A percentile compares a stretch with the other conserved stretches of the same genome.
These are phyloP conservation scores for Cardiosporidium cionae DNA, from an alignment of 169 alveolate genomes.

Conservation along the genomic window DNA sequence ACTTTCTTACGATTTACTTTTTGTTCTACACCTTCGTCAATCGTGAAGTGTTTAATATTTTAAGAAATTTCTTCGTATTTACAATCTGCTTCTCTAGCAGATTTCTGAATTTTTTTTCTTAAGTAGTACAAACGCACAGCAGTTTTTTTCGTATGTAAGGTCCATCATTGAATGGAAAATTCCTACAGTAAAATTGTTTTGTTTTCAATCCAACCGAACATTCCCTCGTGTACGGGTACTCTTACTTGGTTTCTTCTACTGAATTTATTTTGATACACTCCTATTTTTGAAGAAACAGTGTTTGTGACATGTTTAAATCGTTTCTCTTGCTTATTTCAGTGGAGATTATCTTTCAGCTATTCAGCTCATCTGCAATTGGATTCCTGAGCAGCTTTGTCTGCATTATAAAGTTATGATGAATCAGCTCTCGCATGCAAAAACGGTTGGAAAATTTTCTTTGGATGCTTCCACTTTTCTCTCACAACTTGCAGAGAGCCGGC, in stretches of 20 bases:
- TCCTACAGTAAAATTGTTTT: neutral
- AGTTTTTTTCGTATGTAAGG: neutral
- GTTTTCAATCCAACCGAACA: neutral
- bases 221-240: neutral
- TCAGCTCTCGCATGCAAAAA: neutral
- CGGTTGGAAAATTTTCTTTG: neutral
- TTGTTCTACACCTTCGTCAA: too few relatives aligned
- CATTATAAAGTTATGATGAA: neutral
- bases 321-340: neutral
- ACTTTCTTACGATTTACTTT: too few relatives aligned
- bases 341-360: neutral
- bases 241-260: too few relatives aligned
- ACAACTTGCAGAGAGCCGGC: constrained; percentile 62
- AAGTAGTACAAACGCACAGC: too few relatives aligned
- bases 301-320: neutral
- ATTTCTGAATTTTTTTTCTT: too few relatives aligned
- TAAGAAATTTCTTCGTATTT: too few relatives aligned
- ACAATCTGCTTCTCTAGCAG: too few relatives aligned
- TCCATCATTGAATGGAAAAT: neutral
- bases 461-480: constrained; percentile 39
- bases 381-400: neutral
- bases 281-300: too few relatives aligned
- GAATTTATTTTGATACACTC: too few relatives aligned
- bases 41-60: too few relatives aligned
- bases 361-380: neutral